Conservation (phyloP, 345 rosid species). For the Sonneratia caseolaris region DNA sequence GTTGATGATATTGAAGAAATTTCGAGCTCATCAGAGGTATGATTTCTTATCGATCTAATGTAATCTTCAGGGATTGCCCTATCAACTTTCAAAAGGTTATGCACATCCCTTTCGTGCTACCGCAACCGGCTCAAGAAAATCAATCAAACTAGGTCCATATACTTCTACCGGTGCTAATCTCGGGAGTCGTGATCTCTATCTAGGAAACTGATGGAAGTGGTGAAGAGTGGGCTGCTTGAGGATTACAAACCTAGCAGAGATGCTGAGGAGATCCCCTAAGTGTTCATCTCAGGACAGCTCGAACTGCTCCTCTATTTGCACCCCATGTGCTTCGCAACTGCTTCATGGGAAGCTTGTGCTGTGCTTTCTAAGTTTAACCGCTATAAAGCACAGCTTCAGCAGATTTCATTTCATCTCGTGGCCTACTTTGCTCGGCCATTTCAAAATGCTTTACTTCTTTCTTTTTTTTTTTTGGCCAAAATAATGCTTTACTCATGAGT, state of each 20-base stretch:
- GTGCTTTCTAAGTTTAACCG: background rate
- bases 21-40: slow-evolving; percentile 42
- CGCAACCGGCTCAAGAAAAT: background rate
- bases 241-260: background rate
- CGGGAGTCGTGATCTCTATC: background rate
- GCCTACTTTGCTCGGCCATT: background rate
- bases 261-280: background rate
- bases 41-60: background rate
- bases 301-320: background rate
- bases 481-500: too few species aligned
- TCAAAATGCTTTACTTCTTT: background rate
- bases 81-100: background rate
- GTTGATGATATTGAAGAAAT: slow-evolving; percentile 38
- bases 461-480: too few species aligned
- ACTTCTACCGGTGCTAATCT: background rate
- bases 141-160: background rate
- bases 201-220: slow-evolving; percentile 43
- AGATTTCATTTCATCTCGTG: too few species aligned
- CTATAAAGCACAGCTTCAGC: background rate
- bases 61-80: background rate
- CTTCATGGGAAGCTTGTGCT: background rate
- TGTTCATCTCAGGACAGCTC: background rate
- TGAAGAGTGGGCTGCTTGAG: slow-evolving; percentile 42
- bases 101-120: background rate
- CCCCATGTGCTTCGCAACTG: background rate